Percentiles rank a stretch among this genome's conserved stretches.
phyloP scores from a whole-genome alignment of 805 yeast genomes.

The Ogataea salicorniae region DNA sequence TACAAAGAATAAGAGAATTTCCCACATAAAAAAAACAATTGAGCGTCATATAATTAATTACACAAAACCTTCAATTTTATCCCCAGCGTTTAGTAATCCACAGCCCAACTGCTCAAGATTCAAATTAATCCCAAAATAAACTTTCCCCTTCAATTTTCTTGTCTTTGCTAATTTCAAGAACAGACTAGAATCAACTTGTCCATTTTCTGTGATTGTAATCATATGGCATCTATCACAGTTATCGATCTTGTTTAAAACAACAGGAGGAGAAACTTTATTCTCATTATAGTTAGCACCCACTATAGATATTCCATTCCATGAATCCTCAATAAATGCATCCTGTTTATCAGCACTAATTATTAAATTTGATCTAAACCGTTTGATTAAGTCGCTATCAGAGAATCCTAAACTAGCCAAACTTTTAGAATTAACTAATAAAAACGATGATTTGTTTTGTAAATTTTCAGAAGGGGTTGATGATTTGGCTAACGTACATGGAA shows the following conservation, averaged over 20 bases:
- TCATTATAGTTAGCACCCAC: neutral
- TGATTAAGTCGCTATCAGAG: conserved; percentile 9
- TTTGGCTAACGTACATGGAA: conserved; percentile 33
- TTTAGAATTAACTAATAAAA: conserved; percentile 30
- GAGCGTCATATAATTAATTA: too few relatives aligned
- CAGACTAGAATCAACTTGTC: conserved; percentile 29
- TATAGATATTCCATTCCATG: conserved; percentile 26
- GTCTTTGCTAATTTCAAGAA: conserved; percentile 30
- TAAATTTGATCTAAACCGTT: conserved; percentile 36
- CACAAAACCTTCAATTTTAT: neutral
- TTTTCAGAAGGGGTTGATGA: conserved; percentile 7
- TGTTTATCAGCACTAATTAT: conserved; percentile 19
- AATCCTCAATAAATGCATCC: conserved; percentile 35
- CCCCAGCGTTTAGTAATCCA: conserved; percentile 14
- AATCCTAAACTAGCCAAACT: conserved; percentile 24
- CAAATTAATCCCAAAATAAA: conserved; percentile 35
- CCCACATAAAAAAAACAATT: too few relatives aligned
- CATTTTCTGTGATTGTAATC: conserved; percentile 39
- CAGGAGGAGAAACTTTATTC: conserved; percentile 1
- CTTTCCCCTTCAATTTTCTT: conserved; percentile 32
- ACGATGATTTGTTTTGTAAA: conserved; percentile 35
- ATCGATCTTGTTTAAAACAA: conserved; percentile 20
- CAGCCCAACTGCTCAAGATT: conserved; percentile 15
- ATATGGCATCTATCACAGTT: conserved; percentile 40
- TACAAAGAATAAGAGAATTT: too few relatives aligned